Evolutionary conservation across 192 early-diverging fungal species (phyloP), one percentile per base, ranked within the genome.

Genomic region (Powellomyces hirtus): DNA sequence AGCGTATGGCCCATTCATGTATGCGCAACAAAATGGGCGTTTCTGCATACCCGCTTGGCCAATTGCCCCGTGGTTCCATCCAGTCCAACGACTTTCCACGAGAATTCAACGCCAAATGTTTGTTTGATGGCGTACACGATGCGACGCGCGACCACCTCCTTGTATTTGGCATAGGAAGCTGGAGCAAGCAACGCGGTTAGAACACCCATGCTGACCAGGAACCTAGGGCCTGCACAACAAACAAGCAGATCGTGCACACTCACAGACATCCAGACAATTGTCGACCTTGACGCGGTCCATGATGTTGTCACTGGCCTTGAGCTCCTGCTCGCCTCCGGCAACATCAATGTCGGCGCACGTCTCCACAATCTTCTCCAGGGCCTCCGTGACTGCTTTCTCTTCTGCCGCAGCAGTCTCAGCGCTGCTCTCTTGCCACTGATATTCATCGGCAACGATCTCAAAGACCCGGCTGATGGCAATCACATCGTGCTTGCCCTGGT

Each of bases 51-150:
- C 64, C 80, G 62, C 56, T 76, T 62, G 11, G 82, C 81, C 7
- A 91, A 76, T 16, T 72, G 46, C 36, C 68, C 56, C 26, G 87
- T 79, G 60, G 74, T 80, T 30, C 74, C 70, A 59, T 86, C 84
- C 10, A 78, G 42, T 0, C 68, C 64, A 1, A 90, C 80, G 2
- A 92, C 89, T 50, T 88, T 81, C 86, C 88, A 91, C 4, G 91
- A 84, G 78, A 98, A 95, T 69, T 98, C 93, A 38, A 98, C 85
- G 27, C 91, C 91, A 74, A 91, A 95, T 63, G 90, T 85, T 38
- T 87, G 75, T 57, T 88, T 87, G 63, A 96, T 89, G 11, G 84
- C 90, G 70, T 94, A 92, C 20, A 91, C 92, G 29, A 96, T 84
- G 18, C 92, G 81, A 30, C 73, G 68, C 16, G 71, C 69, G 7